Evolutionary conservation across 176 grass and related monocot species (phyloP), one percentile per base, ranked within the genome.

Genomic region (Metroxylon sagu): DNA sequence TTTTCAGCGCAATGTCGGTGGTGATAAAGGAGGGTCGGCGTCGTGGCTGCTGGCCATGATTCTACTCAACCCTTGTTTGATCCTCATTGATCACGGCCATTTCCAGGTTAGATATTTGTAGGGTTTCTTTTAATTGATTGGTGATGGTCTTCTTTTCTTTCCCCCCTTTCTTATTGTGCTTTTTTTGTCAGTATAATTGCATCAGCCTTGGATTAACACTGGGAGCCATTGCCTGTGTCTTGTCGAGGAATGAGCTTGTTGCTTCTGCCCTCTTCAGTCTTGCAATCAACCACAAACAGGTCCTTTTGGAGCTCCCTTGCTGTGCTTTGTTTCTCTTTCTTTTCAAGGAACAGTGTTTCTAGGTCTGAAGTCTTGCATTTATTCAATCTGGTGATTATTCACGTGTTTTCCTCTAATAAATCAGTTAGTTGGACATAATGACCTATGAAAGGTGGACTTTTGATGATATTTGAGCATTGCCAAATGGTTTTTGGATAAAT

Each of bases 241-340:
- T 97, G 59, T 88, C 78, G 0, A 64, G 39, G 55, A 73, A 85
- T 50, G 84, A 97, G 14, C 59, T 88, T 67, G 54, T 72, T 74
- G 87, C 78, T 25, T 83, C 84, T 59, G 57, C 77, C 68, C 87
- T 96, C 29, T 91, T 91, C 73, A 83, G 67, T 76, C 92, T 91
- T 69, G 84, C 92, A 49, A 85, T 91, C 43, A 97, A 88, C 57
- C 92, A 97, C 70, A 91, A 91, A 72, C 87, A 90, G 85, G 91
- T 95, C 52, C 19, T 23, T 23, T 23, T 23, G 21, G 21, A 23
- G 21, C 1, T 8, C 21, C 48, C 77, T n/a, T 17, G 69, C 10
- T 56, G 29, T 66, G 12, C 59, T 25, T n/a, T 57, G 16, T 10
- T 39, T 39, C 7, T 39, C 8, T 39, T 39, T 39, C 35, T 39